Base-by-base conservation (phyloP, 1,284 basidiomycete species). In the Trichosporon faecale region DNA sequence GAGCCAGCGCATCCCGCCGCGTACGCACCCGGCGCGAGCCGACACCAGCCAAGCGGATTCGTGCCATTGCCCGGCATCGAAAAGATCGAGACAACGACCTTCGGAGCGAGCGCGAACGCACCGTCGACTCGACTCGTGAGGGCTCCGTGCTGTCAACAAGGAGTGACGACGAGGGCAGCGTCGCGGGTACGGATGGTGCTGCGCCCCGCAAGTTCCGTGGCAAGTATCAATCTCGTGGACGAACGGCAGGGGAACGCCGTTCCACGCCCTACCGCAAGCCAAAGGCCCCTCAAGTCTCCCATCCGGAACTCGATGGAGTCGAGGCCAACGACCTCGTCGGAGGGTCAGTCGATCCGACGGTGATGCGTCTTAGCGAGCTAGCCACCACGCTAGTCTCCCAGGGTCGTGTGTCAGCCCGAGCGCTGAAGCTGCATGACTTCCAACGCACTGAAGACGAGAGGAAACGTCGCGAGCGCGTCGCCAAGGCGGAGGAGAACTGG, bases 271-370 rank as follows among this genome's bases (percentile, higher is more conserved):
- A 63, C 40, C 69, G 12, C 57, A n/a, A 18, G 27, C 61, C 9
- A 27, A 64, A 60, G 63, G 49, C 49, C 9, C 66, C 57, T 12
- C 66, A 52, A 8, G 16, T 71, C 3, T 40, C 66, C 2, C 66
- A 71, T 44, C 72, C 70, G 0, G 68, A 73, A 23, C 69, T 79
- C 9, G 72, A 75, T n/a, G 77, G 73, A 40, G 72, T 76, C 5
- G 69, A 76, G 57, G 74, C 71, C 2, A 75, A 77, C 63, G 75
- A 77, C 14, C 69, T 78, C 66, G 74, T 81, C 8, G 78, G 77
- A 66, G 67, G 18, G 40, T 37, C 72, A 5, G 72, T 79, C 25
- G 72, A 78, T 65, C 71, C 75, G 3, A 67, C 69, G 0, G 68
- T 68, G 33, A 68, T 74, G 33, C 75, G 72, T 6, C 75, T 79